Conservation (phyloP, 2,329 filamentous ascomycete species). For the Aspergillus sp. region DNA sequence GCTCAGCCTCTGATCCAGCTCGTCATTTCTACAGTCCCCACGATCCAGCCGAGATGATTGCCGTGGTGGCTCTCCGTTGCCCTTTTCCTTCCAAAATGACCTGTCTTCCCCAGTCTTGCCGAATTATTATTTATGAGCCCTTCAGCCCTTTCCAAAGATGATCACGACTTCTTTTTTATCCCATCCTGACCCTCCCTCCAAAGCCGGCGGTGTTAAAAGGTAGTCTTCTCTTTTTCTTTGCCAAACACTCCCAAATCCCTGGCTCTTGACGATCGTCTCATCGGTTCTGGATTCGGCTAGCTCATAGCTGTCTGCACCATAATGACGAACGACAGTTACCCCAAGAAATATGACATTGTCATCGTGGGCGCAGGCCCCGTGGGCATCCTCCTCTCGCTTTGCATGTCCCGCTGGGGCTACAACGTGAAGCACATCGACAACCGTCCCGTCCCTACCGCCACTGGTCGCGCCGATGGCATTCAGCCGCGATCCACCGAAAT, state of each 20-base stretch:
- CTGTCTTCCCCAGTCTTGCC: slow-evolving; percentile 16
- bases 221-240: not conserved
- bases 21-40: slow-evolving; percentile 7
- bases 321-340: slow-evolving; percentile 19
- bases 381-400: slow-evolving; percentile 82
- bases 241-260: not conserved
- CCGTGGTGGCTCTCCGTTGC: slow-evolving; percentile 33
- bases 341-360: slow-evolving; percentile 65
- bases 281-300: not conserved
- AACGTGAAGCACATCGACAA: slow-evolving; percentile 95
- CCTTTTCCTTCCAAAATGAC: slow-evolving; percentile 15
- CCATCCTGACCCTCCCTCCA: not conserved
- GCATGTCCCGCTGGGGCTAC: slow-evolving; percentile 89
- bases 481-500: slow-evolving; percentile 87
- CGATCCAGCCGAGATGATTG: slow-evolving; percentile 37
- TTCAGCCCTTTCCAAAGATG: slow-evolving; percentile 8
- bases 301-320: not conserved
- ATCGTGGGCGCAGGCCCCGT: slow-evolving; percentile 88
- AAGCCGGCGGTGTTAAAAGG: not conserved
- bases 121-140: slow-evolving; percentile 30
- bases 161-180: not conserved
- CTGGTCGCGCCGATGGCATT: slow-evolving; percentile 86
- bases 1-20: slow-evolving; percentile 3
- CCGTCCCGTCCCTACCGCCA: slow-evolving; percentile 77
- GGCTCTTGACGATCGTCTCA: not conserved